Percentiles rank a stretch among this genome's conserved stretches.
phyloP scores from a whole-genome alignment of 2,329 filamentous ascomycete species.

The Fusarium lyarnte region DNA sequence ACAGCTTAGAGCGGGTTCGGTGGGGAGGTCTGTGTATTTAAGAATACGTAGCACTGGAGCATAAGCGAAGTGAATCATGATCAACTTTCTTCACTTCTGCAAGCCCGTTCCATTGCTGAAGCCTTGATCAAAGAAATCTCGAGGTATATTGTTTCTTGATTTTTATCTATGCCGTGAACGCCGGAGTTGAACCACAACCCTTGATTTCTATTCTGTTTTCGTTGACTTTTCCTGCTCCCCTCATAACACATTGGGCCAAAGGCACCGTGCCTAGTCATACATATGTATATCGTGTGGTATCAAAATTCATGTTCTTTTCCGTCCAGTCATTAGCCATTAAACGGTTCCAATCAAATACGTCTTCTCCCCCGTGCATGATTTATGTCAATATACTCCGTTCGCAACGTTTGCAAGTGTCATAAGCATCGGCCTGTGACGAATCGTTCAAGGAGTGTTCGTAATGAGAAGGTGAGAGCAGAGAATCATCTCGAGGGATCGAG shows the following conservation, averaged over 20 bases:
- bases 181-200: constrained; percentile 14
- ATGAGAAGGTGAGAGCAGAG: constrained; percentile 61
- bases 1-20: background rate
- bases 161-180: constrained; percentile 41
- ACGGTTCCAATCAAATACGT: constrained; percentile 13
- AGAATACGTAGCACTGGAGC: constrained; percentile 1
- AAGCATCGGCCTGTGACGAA: background rate
- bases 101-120: background rate
- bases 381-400: background rate
- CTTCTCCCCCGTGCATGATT: background rate
- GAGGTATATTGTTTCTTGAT: constrained; percentile 31
- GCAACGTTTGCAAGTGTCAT: background rate
- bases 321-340: constrained; percentile 47
- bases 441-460: constrained; percentile 43
- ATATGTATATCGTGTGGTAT: constrained; percentile 42
- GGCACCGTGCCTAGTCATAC: constrained; percentile 24
- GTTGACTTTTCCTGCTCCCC: background rate
- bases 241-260: constrained; percentile 1
- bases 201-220: constrained; percentile 17
- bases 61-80: constrained; percentile 9
- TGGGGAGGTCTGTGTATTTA: background rate
- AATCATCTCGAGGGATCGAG: constrained; percentile 60
- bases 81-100: background rate
- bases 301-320: constrained; percentile 39
- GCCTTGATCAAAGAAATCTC: constrained; percentile 4